Percentiles rank a stretch among this genome's conserved stretches.
phyloP scores from a whole-genome alignment of 1,139 yeast genomes.

The Wickerhamomyces sp. region DNA sequence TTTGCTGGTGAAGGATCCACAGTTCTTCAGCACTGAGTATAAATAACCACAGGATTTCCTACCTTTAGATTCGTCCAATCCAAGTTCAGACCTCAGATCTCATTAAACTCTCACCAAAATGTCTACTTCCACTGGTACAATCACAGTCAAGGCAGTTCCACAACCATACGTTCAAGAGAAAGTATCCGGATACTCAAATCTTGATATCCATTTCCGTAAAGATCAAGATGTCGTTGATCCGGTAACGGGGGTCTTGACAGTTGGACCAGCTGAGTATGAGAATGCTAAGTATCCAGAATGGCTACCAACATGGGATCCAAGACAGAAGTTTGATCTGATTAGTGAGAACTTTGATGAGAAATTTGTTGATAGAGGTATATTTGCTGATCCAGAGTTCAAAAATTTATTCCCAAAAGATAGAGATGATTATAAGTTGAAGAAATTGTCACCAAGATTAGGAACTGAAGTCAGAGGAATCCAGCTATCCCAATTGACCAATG shows the following conservation, averaged over 20 bases:
- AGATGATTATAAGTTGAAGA: constrained; percentile 6
- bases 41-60: no score
- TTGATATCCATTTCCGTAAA: constrained; percentile 23
- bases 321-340: constrained; percentile 34
- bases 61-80: no score
- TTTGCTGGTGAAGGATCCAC: neutral
- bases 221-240: constrained; percentile 18
- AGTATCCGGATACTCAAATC: constrained; percentile 14
- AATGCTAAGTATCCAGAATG: constrained; percentile 21
- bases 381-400: constrained; percentile 52
- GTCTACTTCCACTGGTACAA: constrained; percentile 11
- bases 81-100: no score
- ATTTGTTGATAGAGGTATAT: constrained; percentile 44
- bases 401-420: constrained; percentile 39
- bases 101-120: constrained; percentile 1
- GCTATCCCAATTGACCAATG: constrained; percentile 44
- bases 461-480: constrained; percentile 58
- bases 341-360: constrained; percentile 37
- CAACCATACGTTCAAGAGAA: neutral
- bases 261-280: constrained; percentile 4
- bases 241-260: constrained; percentile 4
- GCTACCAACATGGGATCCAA: constrained; percentile 44
- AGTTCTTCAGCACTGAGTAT: neutral
- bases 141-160: constrained; percentile 8
- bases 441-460: constrained; percentile 52